These are phyloP conservation scores for Paecilomyces variotii DNA, from an alignment of 2,329 filamentous ascomycete genomes.

Conservation along the genomic window DNA sequence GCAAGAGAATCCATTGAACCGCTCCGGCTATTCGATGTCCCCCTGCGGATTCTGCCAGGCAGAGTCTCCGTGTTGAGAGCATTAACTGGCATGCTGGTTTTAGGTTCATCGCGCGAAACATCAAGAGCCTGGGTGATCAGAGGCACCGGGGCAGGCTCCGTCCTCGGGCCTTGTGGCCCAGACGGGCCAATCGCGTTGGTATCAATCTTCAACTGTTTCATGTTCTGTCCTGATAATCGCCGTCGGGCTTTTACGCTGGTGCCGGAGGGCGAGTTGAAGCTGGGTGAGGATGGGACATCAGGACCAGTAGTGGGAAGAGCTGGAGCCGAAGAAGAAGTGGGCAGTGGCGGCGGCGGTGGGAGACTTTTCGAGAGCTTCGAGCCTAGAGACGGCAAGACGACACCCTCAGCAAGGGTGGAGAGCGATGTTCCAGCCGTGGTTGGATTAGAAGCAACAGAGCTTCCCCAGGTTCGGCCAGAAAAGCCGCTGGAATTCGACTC, in stretches of 20 bases:
- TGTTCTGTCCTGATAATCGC: constrained; percentile 72
- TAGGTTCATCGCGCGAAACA: constrained; percentile 22
- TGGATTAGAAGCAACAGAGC: constrained; percentile 65
- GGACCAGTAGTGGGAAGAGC: constrained; percentile 33
- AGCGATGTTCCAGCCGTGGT: constrained; percentile 60
- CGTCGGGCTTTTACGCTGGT: constrained; percentile 59
- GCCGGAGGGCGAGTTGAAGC: constrained; percentile 16
- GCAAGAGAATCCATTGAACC: constrained; percentile 26
- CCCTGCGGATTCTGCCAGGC: constrained; percentile 14
- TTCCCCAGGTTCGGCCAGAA: constrained; percentile 73
- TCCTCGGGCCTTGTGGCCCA: constrained; percentile 15
- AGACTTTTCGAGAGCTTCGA: constrained; percentile 25
- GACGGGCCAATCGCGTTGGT: constrained; percentile 44
- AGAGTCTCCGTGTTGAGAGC: constrained; percentile 6
- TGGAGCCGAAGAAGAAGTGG: constrained; percentile 47
- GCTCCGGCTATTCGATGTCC: constrained; percentile 16
- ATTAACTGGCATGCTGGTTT: constrained; percentile 11
- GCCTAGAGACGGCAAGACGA: constrained; percentile 29
- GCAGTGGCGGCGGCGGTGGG: constrained; percentile 27
- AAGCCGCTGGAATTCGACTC: constrained; percentile 75
- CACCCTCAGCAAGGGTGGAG: constrained; percentile 64
- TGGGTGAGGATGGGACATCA: constrained; percentile 10
- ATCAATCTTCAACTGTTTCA: constrained; percentile 82
- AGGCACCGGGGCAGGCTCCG: constrained; percentile 19
- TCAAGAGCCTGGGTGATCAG: constrained; percentile 16